A percentile compares a stretch with the other conserved stretches of the same genome.
Evolutionary conservation across 805 yeast species (phyloP).

Genomic region (Candida boidinii): DNA sequence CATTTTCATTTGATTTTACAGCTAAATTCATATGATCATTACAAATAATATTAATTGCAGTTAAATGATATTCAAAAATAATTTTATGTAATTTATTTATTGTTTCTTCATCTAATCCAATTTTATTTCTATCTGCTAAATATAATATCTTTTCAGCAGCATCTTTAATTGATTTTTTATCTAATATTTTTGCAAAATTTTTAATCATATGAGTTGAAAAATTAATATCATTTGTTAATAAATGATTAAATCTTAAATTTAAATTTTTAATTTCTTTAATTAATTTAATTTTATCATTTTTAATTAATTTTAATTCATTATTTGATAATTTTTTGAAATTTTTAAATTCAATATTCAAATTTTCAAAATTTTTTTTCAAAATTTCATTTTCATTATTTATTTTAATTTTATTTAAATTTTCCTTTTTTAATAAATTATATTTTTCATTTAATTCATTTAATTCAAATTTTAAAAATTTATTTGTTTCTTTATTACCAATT

Average conservation of each 20-base stretch:
- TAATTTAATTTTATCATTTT: constrained; percentile 11
- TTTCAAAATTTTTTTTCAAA: constrained; percentile 10
- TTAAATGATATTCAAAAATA: constrained; percentile 37
- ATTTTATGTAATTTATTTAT: constrained; percentile 26
- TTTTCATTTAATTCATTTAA: too few relatives aligned
- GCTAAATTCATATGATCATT: constrained; percentile 37
- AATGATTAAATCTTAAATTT: constrained; percentile 15
- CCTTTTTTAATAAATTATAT: too few relatives aligned
- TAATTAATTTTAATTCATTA: not conserved
- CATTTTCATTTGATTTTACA: constrained; percentile 1
- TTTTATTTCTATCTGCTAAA: constrained; percentile 23
- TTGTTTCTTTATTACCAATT: too few relatives aligned
- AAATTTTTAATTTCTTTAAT: constrained; percentile 30
- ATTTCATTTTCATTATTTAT: constrained; percentile 8
- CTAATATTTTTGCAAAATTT: constrained; percentile 46
- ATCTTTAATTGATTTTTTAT: constrained; percentile 49
- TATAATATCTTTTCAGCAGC: constrained; percentile 43
- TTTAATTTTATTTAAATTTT: too few relatives aligned
- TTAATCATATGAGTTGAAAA: constrained; percentile 42
- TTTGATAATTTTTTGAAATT: not conserved
- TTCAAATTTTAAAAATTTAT: too few relatives aligned
- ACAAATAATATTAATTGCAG: constrained; percentile 52
- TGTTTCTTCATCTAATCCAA: constrained; percentile 15
- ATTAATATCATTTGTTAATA: constrained; percentile 26
- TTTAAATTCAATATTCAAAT: not conserved